These are phyloP conservation scores for Aspergillus ellipticus DNA, from an alignment of 495 filamentous ascomycete genomes.

Conservation along the genomic window DNA sequence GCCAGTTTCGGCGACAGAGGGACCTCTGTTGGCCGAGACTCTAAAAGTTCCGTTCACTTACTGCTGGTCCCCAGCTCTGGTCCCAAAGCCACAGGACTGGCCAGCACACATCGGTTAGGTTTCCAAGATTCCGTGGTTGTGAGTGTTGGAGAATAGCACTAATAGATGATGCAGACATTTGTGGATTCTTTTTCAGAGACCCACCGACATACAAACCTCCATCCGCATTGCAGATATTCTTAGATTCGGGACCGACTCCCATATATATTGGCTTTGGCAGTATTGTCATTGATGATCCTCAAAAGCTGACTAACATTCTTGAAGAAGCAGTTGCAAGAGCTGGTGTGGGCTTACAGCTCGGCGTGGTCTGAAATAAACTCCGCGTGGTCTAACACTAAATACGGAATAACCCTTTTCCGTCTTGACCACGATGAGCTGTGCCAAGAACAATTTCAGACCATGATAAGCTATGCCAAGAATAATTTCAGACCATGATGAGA, in stretches of 20 bases:
- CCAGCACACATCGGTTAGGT: slow-evolving; percentile 47
- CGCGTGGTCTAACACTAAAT: no score
- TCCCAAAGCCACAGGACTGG: slow-evolving; percentile 63
- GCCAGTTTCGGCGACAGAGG: slow-evolving; percentile 38
- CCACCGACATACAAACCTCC: slow-evolving; percentile 49
- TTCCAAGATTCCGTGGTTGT: not conserved
- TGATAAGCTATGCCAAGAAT: no score
- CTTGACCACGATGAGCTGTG: no score
- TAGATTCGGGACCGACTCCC: slow-evolving; percentile 51
- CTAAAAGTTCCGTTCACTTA: slow-evolving; percentile 61
- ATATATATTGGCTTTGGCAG: slow-evolving; percentile 68
- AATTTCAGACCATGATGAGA: no score
- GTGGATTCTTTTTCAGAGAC: slow-evolving; percentile 60
- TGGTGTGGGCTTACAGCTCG: no score
- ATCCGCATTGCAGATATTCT: slow-evolving; percentile 48
- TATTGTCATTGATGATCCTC: slow-evolving; percentile 60
- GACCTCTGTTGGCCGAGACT: slow-evolving; percentile 32
- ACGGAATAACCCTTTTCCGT: no score
- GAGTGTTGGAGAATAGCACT: not conserved
- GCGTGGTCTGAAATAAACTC: no score
- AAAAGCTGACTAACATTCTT: slow-evolving; percentile 48
- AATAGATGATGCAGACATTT: slow-evolving; percentile 35
- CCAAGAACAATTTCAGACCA: no score
- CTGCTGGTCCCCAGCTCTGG: slow-evolving; percentile 60
- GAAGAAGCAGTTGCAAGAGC: slow-evolving; percentile 49